A percentile compares a stretch with the other conserved stretches of the same genome.
Evolutionary conservation across 2,329 filamentous ascomycete genomes (phyloP).

Genomic region (Scortechinia acanthostroma): DNA sequence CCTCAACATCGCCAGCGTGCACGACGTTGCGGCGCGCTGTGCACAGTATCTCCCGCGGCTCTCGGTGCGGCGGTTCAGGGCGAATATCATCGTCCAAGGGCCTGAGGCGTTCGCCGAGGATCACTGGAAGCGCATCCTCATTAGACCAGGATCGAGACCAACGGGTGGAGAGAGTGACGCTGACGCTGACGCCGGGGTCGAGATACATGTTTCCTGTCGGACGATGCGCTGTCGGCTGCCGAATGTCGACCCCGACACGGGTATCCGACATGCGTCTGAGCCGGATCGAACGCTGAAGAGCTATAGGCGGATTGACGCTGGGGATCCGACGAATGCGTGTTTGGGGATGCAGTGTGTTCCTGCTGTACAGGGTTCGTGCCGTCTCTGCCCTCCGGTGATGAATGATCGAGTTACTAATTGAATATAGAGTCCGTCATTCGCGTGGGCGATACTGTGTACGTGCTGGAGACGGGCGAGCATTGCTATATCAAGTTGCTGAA

Average conservation of each 20-base stretch:
- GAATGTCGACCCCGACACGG: slow-evolving; percentile 48
- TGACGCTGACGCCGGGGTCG: slow-evolving; percentile 9
- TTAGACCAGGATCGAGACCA: no score
- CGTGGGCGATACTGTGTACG: slow-evolving; percentile 26
- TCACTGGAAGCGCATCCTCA: slow-evolving; percentile 40
- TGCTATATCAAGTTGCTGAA: slow-evolving; percentile 24
- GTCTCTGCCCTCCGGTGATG: background rate
- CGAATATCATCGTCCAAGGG: slow-evolving; percentile 48
- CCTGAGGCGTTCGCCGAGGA: slow-evolving; percentile 45
- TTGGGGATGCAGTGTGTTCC: slow-evolving; percentile 42
- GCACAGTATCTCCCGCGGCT: slow-evolving; percentile 26
- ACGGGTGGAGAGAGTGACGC: slow-evolving; percentile 19
- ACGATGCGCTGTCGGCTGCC: slow-evolving; percentile 48
- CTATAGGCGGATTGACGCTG: slow-evolving; percentile 39
- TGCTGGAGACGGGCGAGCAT: slow-evolving; percentile 30
- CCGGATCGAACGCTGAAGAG: slow-evolving; percentile 37
- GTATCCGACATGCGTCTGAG: slow-evolving; percentile 32
- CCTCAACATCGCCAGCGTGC: slow-evolving; percentile 42
- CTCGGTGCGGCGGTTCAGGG: slow-evolving; percentile 43
- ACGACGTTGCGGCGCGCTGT: slow-evolving; percentile 35
- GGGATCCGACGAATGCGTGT: slow-evolving; percentile 35
- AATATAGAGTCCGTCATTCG: slow-evolving; percentile 8
- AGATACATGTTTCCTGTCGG: slow-evolving; percentile 41
- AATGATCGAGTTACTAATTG: background rate
- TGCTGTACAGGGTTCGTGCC: slow-evolving; percentile 12